Evolutionary conservation across 2,329 filamentous ascomycete genomes (phyloP).

Genomic region (Thielaviopsis punctulata): DNA sequence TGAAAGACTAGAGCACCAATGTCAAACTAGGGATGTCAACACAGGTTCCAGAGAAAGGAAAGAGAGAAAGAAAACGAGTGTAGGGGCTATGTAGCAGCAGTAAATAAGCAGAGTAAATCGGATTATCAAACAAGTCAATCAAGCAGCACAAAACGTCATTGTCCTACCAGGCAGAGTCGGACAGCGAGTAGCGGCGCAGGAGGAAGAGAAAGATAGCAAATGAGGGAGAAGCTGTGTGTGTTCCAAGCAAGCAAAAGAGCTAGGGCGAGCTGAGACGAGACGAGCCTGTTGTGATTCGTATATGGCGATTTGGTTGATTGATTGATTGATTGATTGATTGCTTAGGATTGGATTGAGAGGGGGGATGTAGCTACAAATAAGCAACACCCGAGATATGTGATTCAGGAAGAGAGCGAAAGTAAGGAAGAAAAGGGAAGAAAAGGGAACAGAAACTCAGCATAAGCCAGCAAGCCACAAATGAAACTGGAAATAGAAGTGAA

Average conservation of each 20-base stretch:
- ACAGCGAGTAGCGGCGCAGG: not conserved
- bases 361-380: not conserved
- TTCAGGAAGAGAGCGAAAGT: not conserved
- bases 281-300: not conserved
- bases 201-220: not conserved
- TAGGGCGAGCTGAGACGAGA: not conserved
- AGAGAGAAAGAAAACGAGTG: not conserved
- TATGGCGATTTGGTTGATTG: too few relatives aligned
- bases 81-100: not conserved
- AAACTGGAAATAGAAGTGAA: not conserved
- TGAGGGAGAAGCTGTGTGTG: not conserved
- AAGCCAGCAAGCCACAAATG: not conserved
- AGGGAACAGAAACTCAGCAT: not conserved
- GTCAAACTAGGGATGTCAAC: not conserved
- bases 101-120: not conserved
- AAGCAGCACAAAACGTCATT: slow-evolving; percentile 8
- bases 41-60: too few relatives aligned
- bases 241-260: too few relatives aligned
- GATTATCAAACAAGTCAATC: not conserved
- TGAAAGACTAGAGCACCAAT: too few relatives aligned
- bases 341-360: too few relatives aligned
- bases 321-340: not conserved
- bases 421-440: not conserved
- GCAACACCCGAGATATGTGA: not conserved
- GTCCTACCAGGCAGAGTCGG: not conserved